phyloP scores from a whole-genome alignment of 2,329 filamentous ascomycete species.

The Arthrobotrys sphaeroides region DNA sequence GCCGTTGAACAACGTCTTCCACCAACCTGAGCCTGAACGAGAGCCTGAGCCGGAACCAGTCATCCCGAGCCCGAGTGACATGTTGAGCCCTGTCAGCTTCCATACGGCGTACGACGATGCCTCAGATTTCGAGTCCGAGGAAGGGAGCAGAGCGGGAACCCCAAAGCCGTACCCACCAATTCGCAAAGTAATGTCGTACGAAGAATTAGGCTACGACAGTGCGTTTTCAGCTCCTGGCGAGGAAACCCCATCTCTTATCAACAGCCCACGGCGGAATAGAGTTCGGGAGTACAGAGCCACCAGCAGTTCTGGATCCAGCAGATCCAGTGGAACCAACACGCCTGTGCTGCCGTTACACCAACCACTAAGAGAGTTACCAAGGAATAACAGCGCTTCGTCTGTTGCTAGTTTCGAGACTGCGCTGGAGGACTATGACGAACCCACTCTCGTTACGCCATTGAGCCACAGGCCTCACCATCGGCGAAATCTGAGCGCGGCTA shows the following conservation, averaged over 20 bases:
- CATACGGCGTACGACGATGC: slow-evolving; percentile 34
- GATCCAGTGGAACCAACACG: slow-evolving; percentile 50
- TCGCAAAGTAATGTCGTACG: slow-evolving; percentile 53
- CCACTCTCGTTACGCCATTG: slow-evolving; percentile 35
- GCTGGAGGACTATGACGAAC: slow-evolving; percentile 48
- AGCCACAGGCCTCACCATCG: slow-evolving; percentile 44
- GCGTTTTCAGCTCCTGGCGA: slow-evolving; percentile 52
- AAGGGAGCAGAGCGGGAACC: slow-evolving; percentile 45
- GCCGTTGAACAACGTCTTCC: slow-evolving; percentile 51
- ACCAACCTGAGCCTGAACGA: slow-evolving; percentile 19
- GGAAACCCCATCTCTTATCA: slow-evolving; percentile 38
- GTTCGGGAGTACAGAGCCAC: slow-evolving; percentile 48
- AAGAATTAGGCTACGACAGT: slow-evolving; percentile 53
- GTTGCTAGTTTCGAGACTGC: slow-evolving; percentile 50
- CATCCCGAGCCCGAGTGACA: slow-evolving; percentile 14
- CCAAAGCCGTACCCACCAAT: slow-evolving; percentile 51
- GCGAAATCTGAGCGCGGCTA: slow-evolving; percentile 28
- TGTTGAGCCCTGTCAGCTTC: slow-evolving; percentile 39
- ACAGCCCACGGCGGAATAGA: slow-evolving; percentile 48
- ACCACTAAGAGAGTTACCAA: slow-evolving; percentile 33
- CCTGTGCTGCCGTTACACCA: slow-evolving; percentile 51
- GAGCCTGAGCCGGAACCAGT: slow-evolving; percentile 8
- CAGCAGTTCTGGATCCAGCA: slow-evolving; percentile 50
- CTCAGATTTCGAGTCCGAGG: slow-evolving; percentile 46
- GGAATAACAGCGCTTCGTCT: slow-evolving; percentile 52